These are phyloP conservation scores for barley (Hordeum vulgare) DNA, from an alignment of 176 grass and related monocot species.

Conservation along the genomic window MorexV3_pseudomolecules_assembly NC_058521.1:406965524-406966023, in stretches of 20 bases:
- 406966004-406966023: slow-evolving; percentile 45
- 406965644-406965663: not conserved
- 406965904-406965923: not conserved
- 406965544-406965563: not conserved
- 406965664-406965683: not conserved
- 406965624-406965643: not conserved
- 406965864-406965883: not conserved
- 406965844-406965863: not conserved
- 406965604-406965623: not conserved
- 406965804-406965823: not conserved
- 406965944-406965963: not conserved
- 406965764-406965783: not conserved
- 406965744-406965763: not conserved
- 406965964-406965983: not conserved
- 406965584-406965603: not conserved
- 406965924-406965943: not conserved
- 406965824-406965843: not conserved
- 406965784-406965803: not conserved
- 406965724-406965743: not conserved
- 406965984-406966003: slow-evolving; percentile 15
- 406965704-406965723: too few relatives aligned
- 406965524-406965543: not conserved
- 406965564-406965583: not conserved
- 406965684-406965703: too few relatives aligned
- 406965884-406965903: not conserved